Evolutionary conservation across 2,329 filamentous ascomycete species (phyloP).

Genomic region (Lachnellula arida): DNA sequence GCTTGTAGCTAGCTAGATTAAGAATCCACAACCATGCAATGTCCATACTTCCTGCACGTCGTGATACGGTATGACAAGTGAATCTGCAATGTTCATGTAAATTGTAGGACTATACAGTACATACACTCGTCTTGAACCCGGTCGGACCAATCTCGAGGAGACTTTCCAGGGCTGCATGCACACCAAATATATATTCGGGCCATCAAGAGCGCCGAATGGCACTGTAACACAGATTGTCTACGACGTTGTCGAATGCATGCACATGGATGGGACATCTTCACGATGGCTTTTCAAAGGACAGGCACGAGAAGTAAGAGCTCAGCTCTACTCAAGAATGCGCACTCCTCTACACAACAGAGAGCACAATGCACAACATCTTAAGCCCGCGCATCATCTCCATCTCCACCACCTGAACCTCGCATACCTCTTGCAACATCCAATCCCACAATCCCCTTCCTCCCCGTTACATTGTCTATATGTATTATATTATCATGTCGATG

Average conservation of each 20-base stretch:
- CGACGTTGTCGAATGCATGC: too few relatives aligned
- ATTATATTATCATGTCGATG: slow-evolving; percentile 31
- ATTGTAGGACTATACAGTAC: background rate
- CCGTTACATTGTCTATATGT: background rate
- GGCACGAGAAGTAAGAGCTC: too few relatives aligned
- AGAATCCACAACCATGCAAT: slow-evolving; percentile 20
- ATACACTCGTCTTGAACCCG: too few relatives aligned
- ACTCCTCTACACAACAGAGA: too few relatives aligned
- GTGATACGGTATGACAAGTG: background rate
- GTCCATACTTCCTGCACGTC: background rate
- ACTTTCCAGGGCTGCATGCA: too few relatives aligned
- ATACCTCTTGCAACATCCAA: background rate
- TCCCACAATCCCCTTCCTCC: background rate
- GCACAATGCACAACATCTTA: background rate
- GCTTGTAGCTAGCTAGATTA: slow-evolving; percentile 22
- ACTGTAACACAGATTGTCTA: too few relatives aligned
- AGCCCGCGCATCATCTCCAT: background rate
- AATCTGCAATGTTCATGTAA: background rate
- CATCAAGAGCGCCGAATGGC: too few relatives aligned
- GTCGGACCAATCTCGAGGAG: too few relatives aligned
- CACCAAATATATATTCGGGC: too few relatives aligned
- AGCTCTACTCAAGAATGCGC: too few relatives aligned
- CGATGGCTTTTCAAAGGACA: too few relatives aligned
- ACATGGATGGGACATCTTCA: too few relatives aligned
- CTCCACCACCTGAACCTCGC: background rate